These are phyloP conservation scores for Naganishia liquefaciens DNA, from an alignment of 1,284 basidiomycete species.

Conservation along the genomic window DNA sequence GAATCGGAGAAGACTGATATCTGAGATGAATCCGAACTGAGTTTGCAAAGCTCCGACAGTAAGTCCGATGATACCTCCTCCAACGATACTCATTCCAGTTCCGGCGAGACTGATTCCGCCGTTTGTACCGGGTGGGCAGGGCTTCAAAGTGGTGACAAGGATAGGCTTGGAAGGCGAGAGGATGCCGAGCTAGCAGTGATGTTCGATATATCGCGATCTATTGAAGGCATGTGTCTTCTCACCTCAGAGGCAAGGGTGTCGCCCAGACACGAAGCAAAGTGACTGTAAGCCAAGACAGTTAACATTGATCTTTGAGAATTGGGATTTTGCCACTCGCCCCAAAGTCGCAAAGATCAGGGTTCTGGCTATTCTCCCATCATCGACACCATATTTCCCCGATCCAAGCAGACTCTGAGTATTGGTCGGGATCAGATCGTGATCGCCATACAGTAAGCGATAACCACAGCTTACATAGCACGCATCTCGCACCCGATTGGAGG, in stretches of 20 bases:
- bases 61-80: conserved; percentile 71
- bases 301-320: no score
- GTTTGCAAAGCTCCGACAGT: conserved; percentile 66
- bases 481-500: conserved; percentile 36
- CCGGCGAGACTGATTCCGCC: conserved; percentile 79
- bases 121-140: conserved; percentile 87
- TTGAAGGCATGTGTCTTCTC: neutral
- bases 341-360: conserved; percentile 65
- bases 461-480: neutral
- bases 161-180: conserved; percentile 67
- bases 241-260: conserved; percentile 74
- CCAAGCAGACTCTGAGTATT: conserved; percentile 58
- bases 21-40: conserved; percentile 55
- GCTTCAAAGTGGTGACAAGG: conserved; percentile 70
- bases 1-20: conserved; percentile 59
- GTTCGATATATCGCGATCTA: conserved; percentile 35
- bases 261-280: conserved; percentile 78
- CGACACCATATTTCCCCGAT: neutral
- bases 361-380: conserved; percentile 1
- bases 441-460: neutral
- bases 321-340: conserved; percentile 60
- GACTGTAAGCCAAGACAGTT: conserved; percentile 54
- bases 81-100: conserved; percentile 69
- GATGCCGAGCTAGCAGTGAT: conserved; percentile 66
- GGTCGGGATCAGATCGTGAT: conserved; percentile 22